These are phyloP conservation scores for Grosmannia penicillata DNA, from an alignment of 2,329 filamentous ascomycete genomes.

Conservation along the genomic window DNA sequence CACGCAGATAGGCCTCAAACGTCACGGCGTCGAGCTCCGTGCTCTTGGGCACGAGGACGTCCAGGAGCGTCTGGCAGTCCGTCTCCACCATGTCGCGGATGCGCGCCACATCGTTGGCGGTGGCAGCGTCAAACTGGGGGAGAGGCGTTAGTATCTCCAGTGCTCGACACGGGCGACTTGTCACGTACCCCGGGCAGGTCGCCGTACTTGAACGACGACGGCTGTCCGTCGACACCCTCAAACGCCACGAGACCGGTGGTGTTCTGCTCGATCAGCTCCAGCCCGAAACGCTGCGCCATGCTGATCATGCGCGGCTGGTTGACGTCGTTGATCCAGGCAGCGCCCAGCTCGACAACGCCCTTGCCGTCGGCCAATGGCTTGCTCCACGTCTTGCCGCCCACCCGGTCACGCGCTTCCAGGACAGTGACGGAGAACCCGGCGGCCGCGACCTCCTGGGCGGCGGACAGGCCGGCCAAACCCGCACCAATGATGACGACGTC, in stretches of 20 bases:
- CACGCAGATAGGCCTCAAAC: conserved; percentile 1
- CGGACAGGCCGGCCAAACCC: neutral
- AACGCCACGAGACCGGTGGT: neutral
- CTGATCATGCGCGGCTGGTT: conserved; percentile 6
- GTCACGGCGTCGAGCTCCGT: conserved; percentile 3
- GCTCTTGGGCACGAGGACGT: conserved; percentile 1
- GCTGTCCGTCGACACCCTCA: neutral
- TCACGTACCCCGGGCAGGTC: neutral
- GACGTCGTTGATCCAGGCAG: conserved; percentile 9
- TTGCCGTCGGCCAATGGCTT: neutral
- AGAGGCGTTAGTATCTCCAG: too few relatives aligned
- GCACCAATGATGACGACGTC: neutral
- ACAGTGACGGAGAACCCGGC: neutral
- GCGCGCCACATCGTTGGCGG: neutral
- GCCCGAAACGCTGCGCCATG: neutral
- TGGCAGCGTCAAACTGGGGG: too few relatives aligned
- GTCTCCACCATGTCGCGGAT: neutral
- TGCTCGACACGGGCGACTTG: neutral
- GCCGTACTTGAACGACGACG: neutral
- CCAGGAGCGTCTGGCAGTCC: conserved; percentile 6
- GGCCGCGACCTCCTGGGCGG: neutral
- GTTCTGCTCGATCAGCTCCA: neutral
- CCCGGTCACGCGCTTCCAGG: neutral
- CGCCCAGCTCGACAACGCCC: conserved; percentile 2
- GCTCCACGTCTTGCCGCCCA: conserved; percentile 1